These are phyloP conservation scores for Apophysomyces elegans DNA, from an alignment of 371 early-diverging fungal species.

Conservation along the genomic window DNA sequence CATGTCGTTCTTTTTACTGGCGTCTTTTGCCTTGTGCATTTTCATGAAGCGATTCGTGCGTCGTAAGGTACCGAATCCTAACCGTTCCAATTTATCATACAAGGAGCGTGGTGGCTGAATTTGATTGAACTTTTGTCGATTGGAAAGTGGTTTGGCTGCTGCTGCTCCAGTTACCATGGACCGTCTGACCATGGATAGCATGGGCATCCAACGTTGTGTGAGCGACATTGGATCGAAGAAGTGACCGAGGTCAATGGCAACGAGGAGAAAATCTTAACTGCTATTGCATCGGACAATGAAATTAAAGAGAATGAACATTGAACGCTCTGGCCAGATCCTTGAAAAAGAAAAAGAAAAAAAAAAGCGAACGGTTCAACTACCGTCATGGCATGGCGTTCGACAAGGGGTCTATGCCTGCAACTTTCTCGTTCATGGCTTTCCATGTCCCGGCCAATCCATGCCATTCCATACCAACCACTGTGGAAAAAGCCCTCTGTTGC, in stretches of 20 bases:
- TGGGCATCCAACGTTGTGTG: not conserved
- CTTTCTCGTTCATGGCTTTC: not conserved
- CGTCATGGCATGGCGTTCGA: not conserved
- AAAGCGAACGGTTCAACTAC: not conserved
- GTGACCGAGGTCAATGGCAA: not conserved
- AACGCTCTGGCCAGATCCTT: not conserved
- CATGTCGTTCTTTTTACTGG: slow-evolving; percentile 15
- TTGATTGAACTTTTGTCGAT: slow-evolving; percentile 52
- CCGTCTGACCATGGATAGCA: not conserved
- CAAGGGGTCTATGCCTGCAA: not conserved
- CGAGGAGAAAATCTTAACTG: no score
- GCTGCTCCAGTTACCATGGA: not conserved
- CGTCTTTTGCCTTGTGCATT: slow-evolving; percentile 27
- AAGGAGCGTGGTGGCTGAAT: slow-evolving; percentile 43
- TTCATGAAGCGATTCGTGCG: slow-evolving; percentile 42
- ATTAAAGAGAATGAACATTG: no score
- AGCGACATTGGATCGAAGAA: not conserved
- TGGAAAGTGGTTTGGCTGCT: slow-evolving; percentile 29
- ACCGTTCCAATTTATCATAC: slow-evolving; percentile 45
- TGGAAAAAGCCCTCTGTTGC: not conserved
- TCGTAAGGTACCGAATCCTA: slow-evolving; percentile 49
- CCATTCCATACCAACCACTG: not conserved
- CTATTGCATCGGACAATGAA: no score
- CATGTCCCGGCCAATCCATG: not conserved
- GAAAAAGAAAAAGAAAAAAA: not conserved